Evolutionary conservation across 768 basidiomycete species (phyloP).

Genomic region (Mycena chlorophos): DNA sequence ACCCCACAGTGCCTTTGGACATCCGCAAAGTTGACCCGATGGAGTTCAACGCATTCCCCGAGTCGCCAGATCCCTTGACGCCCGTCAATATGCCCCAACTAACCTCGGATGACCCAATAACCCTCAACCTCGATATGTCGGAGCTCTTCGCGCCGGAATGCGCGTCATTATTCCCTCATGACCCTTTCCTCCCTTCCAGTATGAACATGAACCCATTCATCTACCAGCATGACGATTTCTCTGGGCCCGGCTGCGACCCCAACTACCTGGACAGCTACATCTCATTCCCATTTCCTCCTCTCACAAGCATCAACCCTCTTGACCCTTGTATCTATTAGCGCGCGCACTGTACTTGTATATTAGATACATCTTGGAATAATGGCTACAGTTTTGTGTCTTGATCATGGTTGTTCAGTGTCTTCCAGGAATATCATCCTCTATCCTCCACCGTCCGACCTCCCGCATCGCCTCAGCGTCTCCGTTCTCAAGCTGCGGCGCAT

Average conservation of each 20-base stretch:
- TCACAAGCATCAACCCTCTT: neutral
- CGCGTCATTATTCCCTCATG: neutral
- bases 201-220: neutral
- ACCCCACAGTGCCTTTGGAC: conserved; percentile 30
- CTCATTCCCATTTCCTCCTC: neutral
- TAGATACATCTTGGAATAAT: neutral
- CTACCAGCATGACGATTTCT: neutral
- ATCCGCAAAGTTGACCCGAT: conserved; percentile 35
- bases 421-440: conserved; percentile 71
- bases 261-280: neutral
- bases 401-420: conserved; percentile 46
- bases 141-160: neutral
- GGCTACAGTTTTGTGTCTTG: neutral
- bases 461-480: conserved; percentile 87
- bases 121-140: neutral
- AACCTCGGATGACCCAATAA: neutral
- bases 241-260: neutral
- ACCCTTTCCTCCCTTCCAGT: too few species aligned
- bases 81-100: neutral
- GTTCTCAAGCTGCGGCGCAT: conserved; percentile 57
- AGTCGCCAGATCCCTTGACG: neutral
- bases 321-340: neutral
- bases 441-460: conserved; percentile 85
- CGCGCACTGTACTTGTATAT: neutral
- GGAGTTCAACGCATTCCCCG: conserved; percentile 12